Conservation (phyloP, 148 eudicot genomes). For the Rhododendron vialii region DNA sequence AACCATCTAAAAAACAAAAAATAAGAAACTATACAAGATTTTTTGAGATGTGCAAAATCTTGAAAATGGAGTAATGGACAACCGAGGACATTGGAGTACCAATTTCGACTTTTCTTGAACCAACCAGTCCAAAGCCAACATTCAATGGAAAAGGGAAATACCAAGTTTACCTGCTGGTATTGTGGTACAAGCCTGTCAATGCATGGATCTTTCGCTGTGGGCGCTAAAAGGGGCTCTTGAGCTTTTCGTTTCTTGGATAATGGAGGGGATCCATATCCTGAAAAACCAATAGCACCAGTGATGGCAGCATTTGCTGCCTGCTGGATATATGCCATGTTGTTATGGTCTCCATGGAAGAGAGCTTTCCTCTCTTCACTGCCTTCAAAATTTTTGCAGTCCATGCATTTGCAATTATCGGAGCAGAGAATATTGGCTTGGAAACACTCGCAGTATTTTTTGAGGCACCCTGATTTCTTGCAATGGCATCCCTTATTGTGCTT, state of each 20-base stretch:
- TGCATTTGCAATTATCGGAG: conserved; percentile 94
- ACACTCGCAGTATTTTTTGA: conserved; percentile 97
- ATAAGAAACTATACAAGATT: neutral
- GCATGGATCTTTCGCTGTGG: conserved; percentile 56
- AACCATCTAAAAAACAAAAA: neutral
- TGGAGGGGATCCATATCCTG: conserved; percentile 85
- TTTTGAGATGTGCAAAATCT: neutral
- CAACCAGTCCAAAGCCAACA: neutral
- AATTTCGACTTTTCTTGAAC: neutral
- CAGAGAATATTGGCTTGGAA: conserved; percentile 96
- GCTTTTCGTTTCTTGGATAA: conserved; percentile 69
- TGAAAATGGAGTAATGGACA: neutral
- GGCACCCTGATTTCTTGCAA: conserved; percentile 98
- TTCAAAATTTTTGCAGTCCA: conserved; percentile 95
- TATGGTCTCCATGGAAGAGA: conserved; percentile 90
- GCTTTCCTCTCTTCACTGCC: conserved; percentile 98
- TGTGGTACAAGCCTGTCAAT: conserved; percentile 42
- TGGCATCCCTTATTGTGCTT: conserved; percentile 99
- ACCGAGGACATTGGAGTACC: neutral
- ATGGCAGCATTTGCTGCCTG: conserved; percentile 99
- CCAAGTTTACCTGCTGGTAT: conserved; percentile 54
- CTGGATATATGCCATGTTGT: conserved; percentile 67
- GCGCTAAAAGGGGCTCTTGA: conserved; percentile 60
- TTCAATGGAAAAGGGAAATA: neutral
- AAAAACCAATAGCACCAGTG: conserved; percentile 94